phyloP scores from a whole-genome alignment of 2,329 filamentous ascomycete species.

The Alternaria gansuensis region DNA sequence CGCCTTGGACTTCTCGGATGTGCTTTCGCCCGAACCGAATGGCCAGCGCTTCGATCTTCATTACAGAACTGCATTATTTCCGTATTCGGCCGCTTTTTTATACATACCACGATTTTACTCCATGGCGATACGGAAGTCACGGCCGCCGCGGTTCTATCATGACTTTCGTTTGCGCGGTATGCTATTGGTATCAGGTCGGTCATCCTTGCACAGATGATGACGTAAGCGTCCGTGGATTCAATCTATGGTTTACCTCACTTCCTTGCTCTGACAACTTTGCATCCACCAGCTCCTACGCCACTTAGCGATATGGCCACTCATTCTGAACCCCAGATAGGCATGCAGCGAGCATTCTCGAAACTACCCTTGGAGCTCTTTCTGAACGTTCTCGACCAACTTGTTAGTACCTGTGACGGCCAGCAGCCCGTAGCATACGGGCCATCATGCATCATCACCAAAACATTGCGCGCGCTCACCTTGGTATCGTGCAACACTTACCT shows the following conservation, averaged over 20 bases:
- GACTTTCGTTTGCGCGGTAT: neutral
- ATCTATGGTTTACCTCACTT: neutral
- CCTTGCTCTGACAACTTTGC: neutral
- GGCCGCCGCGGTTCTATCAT: neutral
- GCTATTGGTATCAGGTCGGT: neutral
- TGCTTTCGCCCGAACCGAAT: neutral
- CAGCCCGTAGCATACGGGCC: slow-evolving; percentile 34
- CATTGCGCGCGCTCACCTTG: slow-evolving; percentile 38
- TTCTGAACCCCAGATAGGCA: neutral
- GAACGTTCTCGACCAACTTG: slow-evolving; percentile 41
- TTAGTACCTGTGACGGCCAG: slow-evolving; percentile 25
- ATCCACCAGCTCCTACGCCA: neutral
- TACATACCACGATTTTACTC: neutral
- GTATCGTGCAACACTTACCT: slow-evolving; percentile 35
- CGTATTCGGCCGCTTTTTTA: too few relatives aligned
- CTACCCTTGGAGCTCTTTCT: slow-evolving; percentile 42
- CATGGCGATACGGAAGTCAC: neutral
- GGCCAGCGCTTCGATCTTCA: neutral
- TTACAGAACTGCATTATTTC: too few relatives aligned
- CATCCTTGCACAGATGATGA: too few relatives aligned
- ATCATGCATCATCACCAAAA: slow-evolving; percentile 31
- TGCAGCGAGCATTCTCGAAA: neutral
- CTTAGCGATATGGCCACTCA: neutral
- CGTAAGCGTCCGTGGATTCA: neutral
- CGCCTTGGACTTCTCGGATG: neutral